phyloP scores from a whole-genome alignment of 768 basidiomycete species.

The Phanerodontia chrysosporium region DNA sequence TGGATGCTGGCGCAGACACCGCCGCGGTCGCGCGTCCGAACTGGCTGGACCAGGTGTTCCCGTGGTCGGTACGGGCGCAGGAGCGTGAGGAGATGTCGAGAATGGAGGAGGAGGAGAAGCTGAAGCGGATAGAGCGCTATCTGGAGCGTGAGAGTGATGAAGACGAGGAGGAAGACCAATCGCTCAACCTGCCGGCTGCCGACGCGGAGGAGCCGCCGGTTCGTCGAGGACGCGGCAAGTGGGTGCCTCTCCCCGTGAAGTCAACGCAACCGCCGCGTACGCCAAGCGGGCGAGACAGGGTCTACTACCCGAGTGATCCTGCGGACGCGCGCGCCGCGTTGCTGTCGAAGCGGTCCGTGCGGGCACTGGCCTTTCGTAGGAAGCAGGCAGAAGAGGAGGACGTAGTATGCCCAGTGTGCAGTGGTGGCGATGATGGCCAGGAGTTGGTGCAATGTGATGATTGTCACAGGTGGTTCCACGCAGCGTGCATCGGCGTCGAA shows the following conservation, averaged over 20 bases:
- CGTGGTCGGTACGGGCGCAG: conserved; percentile 65
- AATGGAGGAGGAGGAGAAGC: conserved; percentile 53
- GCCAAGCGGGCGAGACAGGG: conserved; percentile 1
- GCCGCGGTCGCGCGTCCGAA: conserved; percentile 38
- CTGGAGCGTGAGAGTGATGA: conserved; percentile 68
- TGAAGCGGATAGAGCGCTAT: conserved; percentile 66
- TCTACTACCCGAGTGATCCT: conserved; percentile 55
- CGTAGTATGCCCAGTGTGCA: conserved; percentile 56
- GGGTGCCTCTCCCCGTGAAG: conserved; percentile 48
- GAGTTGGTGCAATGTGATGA: conserved; percentile 79
- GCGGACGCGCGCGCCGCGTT: conserved; percentile 74
- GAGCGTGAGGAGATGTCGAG: conserved; percentile 49
- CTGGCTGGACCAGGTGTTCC: conserved; percentile 78
- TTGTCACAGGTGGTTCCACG: conserved; percentile 80
- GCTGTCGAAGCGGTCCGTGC: conserved; percentile 65
- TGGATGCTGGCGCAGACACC: background rate
- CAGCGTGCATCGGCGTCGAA: conserved; percentile 72
- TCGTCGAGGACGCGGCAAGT: conserved; percentile 53
- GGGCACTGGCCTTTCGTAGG: conserved; percentile 51
- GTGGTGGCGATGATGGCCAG: conserved; percentile 64
- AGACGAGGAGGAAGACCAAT: conserved; percentile 35
- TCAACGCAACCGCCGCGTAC: conserved; percentile 21
- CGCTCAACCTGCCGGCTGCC: conserved; percentile 28
- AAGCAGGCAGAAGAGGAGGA: conserved; percentile 45
- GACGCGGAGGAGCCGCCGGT: conserved; percentile 25